Base-by-base conservation (phyloP, 1,284 basidiomycete species). In the Puccinia hordei region DNA sequence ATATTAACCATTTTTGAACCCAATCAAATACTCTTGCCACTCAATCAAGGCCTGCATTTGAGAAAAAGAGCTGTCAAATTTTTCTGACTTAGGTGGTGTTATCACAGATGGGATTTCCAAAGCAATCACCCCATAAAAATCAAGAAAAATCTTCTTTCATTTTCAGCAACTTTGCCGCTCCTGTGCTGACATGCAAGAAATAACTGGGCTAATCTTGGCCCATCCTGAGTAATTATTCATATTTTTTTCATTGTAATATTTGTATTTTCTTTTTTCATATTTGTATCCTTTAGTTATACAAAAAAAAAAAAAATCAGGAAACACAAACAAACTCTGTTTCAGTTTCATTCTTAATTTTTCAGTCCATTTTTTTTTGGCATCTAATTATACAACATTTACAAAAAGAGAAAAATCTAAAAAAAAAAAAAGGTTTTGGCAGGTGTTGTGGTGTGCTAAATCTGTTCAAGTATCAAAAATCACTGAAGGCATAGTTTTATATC, bases 61-160 rank as follows among this genome's bases (percentile, higher is more conserved):
- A 38, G 41, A 33, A 10, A 38, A 73, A 41, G 22, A 73, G 15
- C 30, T 30, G 6, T 3, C 17, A 33, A 57, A 73, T 41, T 19
- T 13, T 41, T 41, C 22, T 2, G 72, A 19, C n/a, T 38, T 73
- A 15, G 30, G 59, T 24, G 1, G 0, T 4, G 2, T 41, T 2
- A 73, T 73, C 38, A 57, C 59, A 24, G 41, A 73, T 38, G 72
- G 19, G 22, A 73, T 73, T 27, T 12, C 4, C 13, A 33, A 57
- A n/a, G 72, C 35, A 19, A 41, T 73, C 19, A 73, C 72, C 17
- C 72, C 53, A 13, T 12, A 73, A 73, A 73, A 73, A 22, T 73
- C 38, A n/a, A 51, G 24, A 35, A 0, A 59, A 13, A 22, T 44
- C 44, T 73, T 55, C 44, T 57, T n/a, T 15, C 53, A 73, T 30